These are phyloP conservation scores for Steccherinum ochraceum DNA, from an alignment of 768 basidiomycete species.

Conservation along the genomic window DNA sequence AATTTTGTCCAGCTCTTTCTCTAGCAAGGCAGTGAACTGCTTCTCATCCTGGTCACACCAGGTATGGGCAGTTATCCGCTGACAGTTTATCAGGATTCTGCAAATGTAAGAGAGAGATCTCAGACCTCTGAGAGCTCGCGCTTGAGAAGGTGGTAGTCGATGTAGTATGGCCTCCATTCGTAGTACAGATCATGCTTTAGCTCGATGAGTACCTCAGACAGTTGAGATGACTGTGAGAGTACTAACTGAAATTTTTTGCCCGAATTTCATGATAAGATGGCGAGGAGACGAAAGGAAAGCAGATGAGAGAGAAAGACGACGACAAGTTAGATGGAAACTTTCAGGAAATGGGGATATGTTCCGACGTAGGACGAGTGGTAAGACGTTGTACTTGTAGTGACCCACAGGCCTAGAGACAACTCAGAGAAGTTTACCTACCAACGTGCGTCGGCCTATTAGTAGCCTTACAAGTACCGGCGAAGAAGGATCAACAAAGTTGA, in stretches of 20 bases:
- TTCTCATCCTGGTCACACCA: conserved; percentile 82
- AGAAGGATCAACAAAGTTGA: no score
- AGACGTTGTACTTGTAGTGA: no score
- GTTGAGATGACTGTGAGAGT: conserved; percentile 4
- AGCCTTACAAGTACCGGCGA: no score
- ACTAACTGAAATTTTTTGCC: conserved; percentile 65
- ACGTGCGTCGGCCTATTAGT: conserved; percentile 13
- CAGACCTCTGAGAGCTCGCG: conserved; percentile 82
- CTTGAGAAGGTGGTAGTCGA: conserved; percentile 86
- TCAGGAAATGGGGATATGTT: background rate
- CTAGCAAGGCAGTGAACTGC: conserved; percentile 74
- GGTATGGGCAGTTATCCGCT: conserved; percentile 41
- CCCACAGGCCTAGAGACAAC: conserved; percentile 2
- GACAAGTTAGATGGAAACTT: background rate
- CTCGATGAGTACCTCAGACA: no score
- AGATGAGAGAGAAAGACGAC: background rate
- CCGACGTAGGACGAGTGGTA: no score
- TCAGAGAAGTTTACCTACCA: conserved; percentile 10
- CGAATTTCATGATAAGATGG: conserved; percentile 62
- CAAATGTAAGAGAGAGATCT: background rate
- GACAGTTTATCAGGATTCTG: background rate
- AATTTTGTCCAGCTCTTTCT: conserved; percentile 87
- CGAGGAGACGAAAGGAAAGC: background rate
- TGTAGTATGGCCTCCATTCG: conserved; percentile 88
- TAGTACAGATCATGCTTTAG: conserved; percentile 73